Evolutionary conservation across 495 filamentous ascomycete genomes (phyloP).

Genomic region (Ramalina intermedia): DNA sequence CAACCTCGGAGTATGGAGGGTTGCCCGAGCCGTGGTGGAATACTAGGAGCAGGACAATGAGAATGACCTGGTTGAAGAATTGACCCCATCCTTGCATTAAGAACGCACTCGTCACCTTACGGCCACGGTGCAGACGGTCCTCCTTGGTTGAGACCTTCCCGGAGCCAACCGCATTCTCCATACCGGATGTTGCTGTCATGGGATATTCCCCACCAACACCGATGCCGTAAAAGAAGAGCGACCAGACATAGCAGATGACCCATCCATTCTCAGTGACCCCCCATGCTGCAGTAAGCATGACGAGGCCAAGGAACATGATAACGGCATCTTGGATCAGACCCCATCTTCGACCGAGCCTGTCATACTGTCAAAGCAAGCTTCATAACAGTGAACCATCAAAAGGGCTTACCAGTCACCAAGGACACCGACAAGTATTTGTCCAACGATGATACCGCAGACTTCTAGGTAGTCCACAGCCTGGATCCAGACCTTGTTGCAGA

Average conservation of each 20-base stretch:
- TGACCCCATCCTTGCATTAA: conserved; percentile 97
- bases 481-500: conserved; percentile 62
- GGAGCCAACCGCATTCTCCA: conserved; percentile 77
- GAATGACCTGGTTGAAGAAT: conserved; percentile 72
- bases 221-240: conserved; percentile 78
- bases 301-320: conserved; percentile 78
- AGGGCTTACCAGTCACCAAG: conserved; percentile 38
- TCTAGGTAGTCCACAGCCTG: conserved; percentile 72
- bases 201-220: conserved; percentile 92
- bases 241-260: conserved; percentile 87
- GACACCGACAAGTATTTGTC: conserved; percentile 63
- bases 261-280: conserved; percentile 70
- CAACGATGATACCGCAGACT: conserved; percentile 76
- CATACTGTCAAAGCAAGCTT: not conserved
- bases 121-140: conserved; percentile 82
- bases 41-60: conserved; percentile 67
- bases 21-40: conserved; percentile 63
- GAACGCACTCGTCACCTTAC: conserved; percentile 84
- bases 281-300: conserved; percentile 82
- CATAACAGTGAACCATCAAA: not conserved
- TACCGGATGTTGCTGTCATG: conserved; percentile 87
- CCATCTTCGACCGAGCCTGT: conserved; percentile 71
- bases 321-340: conserved; percentile 84
- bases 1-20: conserved; percentile 53
- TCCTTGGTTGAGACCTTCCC: conserved; percentile 77